Evolutionary conservation across 2,329 filamentous ascomycete species (phyloP), one percentile per base, ranked within the genome.

Genomic region (Ophiostoma populinum): DNA sequence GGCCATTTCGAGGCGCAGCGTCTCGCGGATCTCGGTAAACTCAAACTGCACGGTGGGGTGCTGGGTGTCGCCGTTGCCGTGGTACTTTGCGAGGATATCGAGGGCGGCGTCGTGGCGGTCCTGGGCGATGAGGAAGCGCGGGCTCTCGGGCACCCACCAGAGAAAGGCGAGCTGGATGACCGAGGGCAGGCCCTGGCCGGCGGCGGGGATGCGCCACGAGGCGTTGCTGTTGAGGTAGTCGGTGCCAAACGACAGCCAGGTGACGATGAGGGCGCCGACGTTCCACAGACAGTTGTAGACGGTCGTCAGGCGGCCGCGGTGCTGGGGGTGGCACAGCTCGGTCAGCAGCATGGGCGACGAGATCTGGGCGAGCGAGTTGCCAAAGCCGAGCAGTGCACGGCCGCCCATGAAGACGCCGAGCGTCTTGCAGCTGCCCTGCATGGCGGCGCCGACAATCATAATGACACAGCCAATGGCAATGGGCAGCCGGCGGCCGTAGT

Each of bases 241-340:
- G 13, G 56, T 58, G 29, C 74, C 80, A 41, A 75, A 87, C 0
- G 71, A 73, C 32, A 80, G 70, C 79, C 80, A 85, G 0, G 72
- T 65, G 0, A 81, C 80, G 12, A 74, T 56, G 2, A 90, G 64
- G 12, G 78, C 61, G 39, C 81, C 81, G 20, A 87, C 67, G 2
- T 80, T 80, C 34, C 87, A 52, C 79, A 86, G 86, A 49, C 86
- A 85, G 47, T 87, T 80, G 51, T 86, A 80, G 4, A 90, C 59
- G 19, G 72, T 68, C 0, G 80, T 86, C 21, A 90, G 67, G 42
- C 74, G 63, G 11, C 80, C 81, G 51, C 81, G 70, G 47, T 87
- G 87, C 40, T 65, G 67, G 2, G 81, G 81, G 50, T 87, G 80
- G 5, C 75, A 74, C 17, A 87, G 64, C 48, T 90, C 81, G 9